phyloP scores from a whole-genome alignment of 345 rosid species.

The Conringia planisiliqua region DNA sequence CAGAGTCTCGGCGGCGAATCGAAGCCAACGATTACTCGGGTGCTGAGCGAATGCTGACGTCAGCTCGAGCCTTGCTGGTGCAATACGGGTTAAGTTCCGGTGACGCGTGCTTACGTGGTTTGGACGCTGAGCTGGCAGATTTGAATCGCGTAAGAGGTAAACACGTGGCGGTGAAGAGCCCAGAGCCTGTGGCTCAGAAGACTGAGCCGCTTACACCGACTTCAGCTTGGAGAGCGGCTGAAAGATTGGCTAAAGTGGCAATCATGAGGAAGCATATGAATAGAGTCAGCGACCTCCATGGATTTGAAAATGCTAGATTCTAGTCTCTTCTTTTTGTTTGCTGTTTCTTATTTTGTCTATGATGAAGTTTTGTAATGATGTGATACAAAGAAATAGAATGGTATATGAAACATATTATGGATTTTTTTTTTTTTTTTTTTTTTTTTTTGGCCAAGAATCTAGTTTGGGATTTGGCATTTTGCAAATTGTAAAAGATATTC shows the following conservation, averaged over 20 bases:
- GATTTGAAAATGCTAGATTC: slow-evolving; percentile 95
- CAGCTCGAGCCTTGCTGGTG: slow-evolving; percentile 65
- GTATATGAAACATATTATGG: slow-evolving; percentile 5
- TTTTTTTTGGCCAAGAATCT: too few species aligned
- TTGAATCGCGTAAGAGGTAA: slow-evolving; percentile 40
- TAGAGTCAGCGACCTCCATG: slow-evolving; percentile 91
- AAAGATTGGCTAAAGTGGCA: slow-evolving; percentile 90
- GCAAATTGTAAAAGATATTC: neutral
- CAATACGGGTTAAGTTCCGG: slow-evolving; percentile 39
- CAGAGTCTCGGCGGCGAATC: slow-evolving; percentile 63
- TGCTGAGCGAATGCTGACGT: slow-evolving; percentile 55
- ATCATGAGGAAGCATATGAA: slow-evolving; percentile 90
- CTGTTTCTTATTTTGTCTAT: neutral
- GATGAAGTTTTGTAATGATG: slow-evolving; percentile 32
- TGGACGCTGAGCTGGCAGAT: slow-evolving; percentile 69
- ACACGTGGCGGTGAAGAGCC: slow-evolving; percentile 26
- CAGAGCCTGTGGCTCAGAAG: slow-evolving; percentile 40
- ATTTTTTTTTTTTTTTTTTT: neutral
- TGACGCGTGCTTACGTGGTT: slow-evolving; percentile 48
- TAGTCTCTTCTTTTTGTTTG: slow-evolving; percentile 27
- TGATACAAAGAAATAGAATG: slow-evolving; percentile 24
- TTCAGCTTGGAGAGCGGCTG: slow-evolving; percentile 95
- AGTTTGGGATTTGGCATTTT: neutral
- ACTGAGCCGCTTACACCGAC: slow-evolving; percentile 75
- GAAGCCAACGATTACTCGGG: slow-evolving; percentile 54